Base-by-base conservation (phyloP, 345 rosid genomes). In the Lumnitzera littorea region DNA sequence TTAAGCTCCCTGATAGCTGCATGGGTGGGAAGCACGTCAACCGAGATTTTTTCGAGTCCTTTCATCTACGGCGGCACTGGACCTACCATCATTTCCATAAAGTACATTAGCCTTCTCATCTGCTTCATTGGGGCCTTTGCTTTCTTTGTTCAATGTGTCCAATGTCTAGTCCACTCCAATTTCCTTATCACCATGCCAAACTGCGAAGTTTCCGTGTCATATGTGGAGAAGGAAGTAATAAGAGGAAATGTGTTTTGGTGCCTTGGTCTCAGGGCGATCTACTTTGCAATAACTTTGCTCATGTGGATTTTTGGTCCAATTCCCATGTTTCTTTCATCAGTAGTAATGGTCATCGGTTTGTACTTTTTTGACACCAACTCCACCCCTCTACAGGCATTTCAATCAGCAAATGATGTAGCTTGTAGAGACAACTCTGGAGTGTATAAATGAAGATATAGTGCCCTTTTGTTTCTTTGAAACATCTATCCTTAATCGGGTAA, bases 301-400 rank as follows among this genome's bases (percentile, higher is more conserved):
- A 70, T 82, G 12, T 86, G 98, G 98, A 85, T 87, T 48, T 91
- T 91, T 29, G 97, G 97, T 48, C 96, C 96, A 0, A 69, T 91
- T 17, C 96, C 89, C 0, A 85, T 87, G 96, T 77, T 86, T 69
- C 13, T 81, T 31, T 72, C 77, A 10, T 84, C 96, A 27, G 50
- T 82, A 47, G 23, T 80, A 12, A 76, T 81, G 80, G 91, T 84
- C 0, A 41, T 67, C 0, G 43, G 81, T 57, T 82, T 85, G 36
- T 74, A 80, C 46, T 46, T 48, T 55, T 66, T 72, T 11, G 69
- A 74, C 64, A 46, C 55, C 24, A 69, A 69, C 68, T 41, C 54
- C 1, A 63, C 64, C 0, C 72, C 70, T 0, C 47, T 62, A 50
- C 75, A 72, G 57, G 47, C 53, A 29, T 70, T 50, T 29, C 71